Base-by-base conservation (phyloP, 2,329 filamentous ascomycete genomes). In the Fusarium scirpi region DNA sequence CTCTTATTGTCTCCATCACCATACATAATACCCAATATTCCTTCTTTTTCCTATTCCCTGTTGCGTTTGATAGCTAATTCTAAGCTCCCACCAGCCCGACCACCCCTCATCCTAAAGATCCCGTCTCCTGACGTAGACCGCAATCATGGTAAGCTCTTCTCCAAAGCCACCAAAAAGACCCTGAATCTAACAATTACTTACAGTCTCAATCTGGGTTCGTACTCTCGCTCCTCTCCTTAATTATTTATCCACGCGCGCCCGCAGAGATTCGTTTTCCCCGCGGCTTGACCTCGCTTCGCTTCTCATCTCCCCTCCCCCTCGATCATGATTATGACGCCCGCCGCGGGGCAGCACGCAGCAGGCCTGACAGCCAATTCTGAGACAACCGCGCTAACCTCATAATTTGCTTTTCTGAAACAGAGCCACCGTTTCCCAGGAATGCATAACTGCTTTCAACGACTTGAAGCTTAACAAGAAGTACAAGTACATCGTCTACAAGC, bases 401-500 rank as follows among this genome's bases (percentile, higher is more conserved):
- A 51, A 20, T 51, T 58, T 62, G 48, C 62, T 61, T 61, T 54
- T 12, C 11, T 29, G 38, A 34, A 52, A 49, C 82, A 94, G 92
- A 87, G 91, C 92, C 76, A 86, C 86, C 80, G 90, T 94, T 77
- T 84, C 87, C 73, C 86, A 88, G 79, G 91, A 94, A 65, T 94
- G 92, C 87, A 88, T 89, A 80, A 80, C 81, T 74, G 82, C 85
- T 65, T 95, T 91, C 88, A 94, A 94, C 82, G 91, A 94, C 75
- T 88, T 95, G 74, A 95, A 95, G 89, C 90, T 94, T 76, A 86
- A 83, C 83, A 94, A 94, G 84, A 90, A 89, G 85, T 86, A 89
- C 85, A 94, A 94, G 85, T 97, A 89, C 87, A 91, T 96, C 85
- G 90, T 96, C 86, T 95, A 89, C 90, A 94, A 94, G 87, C 89